Evolutionary conservation across 1,284 basidiomycete species (phyloP).

Genomic region (Trametes pubescens): DNA sequence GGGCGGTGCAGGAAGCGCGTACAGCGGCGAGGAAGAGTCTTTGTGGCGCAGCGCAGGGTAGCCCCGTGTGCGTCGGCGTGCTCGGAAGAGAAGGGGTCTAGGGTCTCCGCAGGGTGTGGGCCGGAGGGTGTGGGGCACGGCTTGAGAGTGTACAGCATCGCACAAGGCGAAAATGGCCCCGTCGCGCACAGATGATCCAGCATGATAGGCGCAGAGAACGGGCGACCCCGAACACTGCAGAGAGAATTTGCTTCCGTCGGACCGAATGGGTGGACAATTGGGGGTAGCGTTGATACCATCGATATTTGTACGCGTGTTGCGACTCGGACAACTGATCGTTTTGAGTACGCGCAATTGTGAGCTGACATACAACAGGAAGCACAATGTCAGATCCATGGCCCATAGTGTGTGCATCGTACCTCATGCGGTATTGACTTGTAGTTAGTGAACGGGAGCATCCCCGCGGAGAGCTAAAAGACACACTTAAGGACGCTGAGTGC

Average conservation of each 20-base stretch:
- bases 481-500: no score
- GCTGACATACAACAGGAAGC: no score
- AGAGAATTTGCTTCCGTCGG: not conserved
- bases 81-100: conserved; percentile 3
- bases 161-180: conserved; percentile 24
- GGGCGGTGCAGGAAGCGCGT: not conserved
- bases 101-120: conserved; percentile 9
- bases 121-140: conserved; percentile 16
- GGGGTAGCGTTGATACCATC: not conserved
- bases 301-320: conserved; percentile 1
- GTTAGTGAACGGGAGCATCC: no score
- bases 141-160: conserved; percentile 29
- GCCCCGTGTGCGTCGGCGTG: conserved; percentile 11
- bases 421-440: no score
- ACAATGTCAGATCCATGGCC: no score
- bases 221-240: conserved; percentile 8
- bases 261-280: conserved; percentile 4
- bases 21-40: not conserved
- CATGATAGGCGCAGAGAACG: conserved; percentile 25
- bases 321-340: not conserved
- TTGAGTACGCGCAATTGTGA: no score
- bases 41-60: conserved; percentile 12
- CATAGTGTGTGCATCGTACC: no score
- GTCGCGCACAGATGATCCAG: conserved; percentile 25
- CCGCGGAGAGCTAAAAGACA: no score